Percentiles rank a stretch among this genome's conserved stretches.
Evolutionary conservation across 225 moss, liverwort and hornwort genomes (phyloP).

Genomic region (Anthoceros angustus): DNA sequence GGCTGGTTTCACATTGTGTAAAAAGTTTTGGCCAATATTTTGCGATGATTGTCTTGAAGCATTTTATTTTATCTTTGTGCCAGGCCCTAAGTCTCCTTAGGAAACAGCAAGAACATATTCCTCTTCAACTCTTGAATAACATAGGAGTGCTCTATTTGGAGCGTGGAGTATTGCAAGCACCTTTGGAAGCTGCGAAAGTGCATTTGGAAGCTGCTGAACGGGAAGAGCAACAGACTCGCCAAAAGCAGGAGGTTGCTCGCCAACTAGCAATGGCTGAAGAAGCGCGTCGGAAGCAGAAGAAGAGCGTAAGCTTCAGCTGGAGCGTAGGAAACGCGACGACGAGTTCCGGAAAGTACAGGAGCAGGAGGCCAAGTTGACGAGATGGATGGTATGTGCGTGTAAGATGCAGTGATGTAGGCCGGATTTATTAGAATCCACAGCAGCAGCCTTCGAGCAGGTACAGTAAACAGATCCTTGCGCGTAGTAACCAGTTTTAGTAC

Average conservation of each 20-base stretch:
- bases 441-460: too few species aligned
- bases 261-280: conserved; percentile 77
- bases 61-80: neutral
- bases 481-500: too few species aligned
- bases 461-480: too few species aligned
- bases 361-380: neutral
- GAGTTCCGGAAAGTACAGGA: neutral
- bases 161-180: conserved; percentile 91
- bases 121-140: conserved; percentile 74
- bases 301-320: conserved; percentile 43
- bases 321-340: neutral
- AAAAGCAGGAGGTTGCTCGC: conserved; percentile 80
- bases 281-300: conserved; percentile 88
- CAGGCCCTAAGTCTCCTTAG: conserved; percentile 53
- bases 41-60: neutral
- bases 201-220: conserved; percentile 92
- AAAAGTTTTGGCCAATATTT: neutral
- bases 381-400: neutral
- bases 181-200: conserved; percentile 85
- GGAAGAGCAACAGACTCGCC: conserved; percentile 89
- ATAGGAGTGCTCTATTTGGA: conserved; percentile 95
- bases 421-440: too few species aligned
- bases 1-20: neutral
- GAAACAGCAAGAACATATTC: conserved; percentile 55
- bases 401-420: too few species aligned